A percentile compares a stretch with the other conserved stretches of the same genome.
phyloP scores from a whole-genome alignment of 2,329 filamentous ascomycete species.

The Fusarium mexicanum region DNA sequence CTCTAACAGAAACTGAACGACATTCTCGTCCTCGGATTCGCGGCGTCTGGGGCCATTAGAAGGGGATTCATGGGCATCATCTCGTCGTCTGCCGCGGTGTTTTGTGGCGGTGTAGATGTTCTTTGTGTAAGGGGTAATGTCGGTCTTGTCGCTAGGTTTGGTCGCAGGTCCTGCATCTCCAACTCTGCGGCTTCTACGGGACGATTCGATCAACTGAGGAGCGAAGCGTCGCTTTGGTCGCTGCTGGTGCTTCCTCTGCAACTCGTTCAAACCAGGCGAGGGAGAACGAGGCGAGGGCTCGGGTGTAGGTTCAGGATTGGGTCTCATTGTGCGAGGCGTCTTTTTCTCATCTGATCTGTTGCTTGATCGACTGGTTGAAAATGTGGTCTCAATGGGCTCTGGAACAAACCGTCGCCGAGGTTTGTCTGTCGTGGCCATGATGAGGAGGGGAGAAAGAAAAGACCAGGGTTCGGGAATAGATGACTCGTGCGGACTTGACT shows the following conservation, averaged over 20 bases:
- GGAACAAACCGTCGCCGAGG: slow-evolving; percentile 70
- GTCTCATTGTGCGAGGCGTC: slow-evolving; percentile 49
- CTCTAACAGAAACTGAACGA: slow-evolving; percentile 80
- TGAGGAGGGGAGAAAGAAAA: slow-evolving; percentile 50
- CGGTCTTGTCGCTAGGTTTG: slow-evolving; percentile 74
- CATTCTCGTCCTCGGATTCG: slow-evolving; percentile 79
- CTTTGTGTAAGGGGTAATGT: slow-evolving; percentile 72
- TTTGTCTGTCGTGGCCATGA: slow-evolving; percentile 54
- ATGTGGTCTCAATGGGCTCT: slow-evolving; percentile 77
- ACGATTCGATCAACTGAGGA: slow-evolving; percentile 84
- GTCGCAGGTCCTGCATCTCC: slow-evolving; percentile 72
- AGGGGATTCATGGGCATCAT: slow-evolving; percentile 16
- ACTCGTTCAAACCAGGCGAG: slow-evolving; percentile 55
- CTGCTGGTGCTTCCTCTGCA: slow-evolving; percentile 50
- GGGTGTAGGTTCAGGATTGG: slow-evolving; percentile 67
- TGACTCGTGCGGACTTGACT: slow-evolving; percentile 34
- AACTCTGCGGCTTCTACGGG: slow-evolving; percentile 73
- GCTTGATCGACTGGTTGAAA: slow-evolving; percentile 64
- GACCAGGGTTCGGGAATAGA: slow-evolving; percentile 14
- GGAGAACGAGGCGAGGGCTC: slow-evolving; percentile 62
- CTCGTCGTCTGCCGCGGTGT: slow-evolving; percentile 49
- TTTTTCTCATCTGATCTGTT: slow-evolving; percentile 45
- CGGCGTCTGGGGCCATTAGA: slow-evolving; percentile 54
- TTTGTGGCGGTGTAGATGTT: slow-evolving; percentile 65
- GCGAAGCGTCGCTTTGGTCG: slow-evolving; percentile 67